These are phyloP conservation scores for Vaccinium corymbosum DNA, from an alignment of 148 eudicot genomes.

Conservation along the genomic window DNA sequence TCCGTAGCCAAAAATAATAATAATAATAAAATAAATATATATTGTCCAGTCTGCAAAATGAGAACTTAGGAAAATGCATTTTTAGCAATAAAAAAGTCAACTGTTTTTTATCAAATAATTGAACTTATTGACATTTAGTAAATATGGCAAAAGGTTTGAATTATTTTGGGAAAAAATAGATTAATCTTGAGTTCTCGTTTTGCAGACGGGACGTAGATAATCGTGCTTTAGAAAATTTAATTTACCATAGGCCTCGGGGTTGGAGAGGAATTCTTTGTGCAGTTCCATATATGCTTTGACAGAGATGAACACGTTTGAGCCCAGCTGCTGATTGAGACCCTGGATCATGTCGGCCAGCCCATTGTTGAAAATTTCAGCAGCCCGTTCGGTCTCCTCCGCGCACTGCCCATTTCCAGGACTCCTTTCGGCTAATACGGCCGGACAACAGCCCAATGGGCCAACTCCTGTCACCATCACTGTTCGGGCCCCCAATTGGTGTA, in stretches of 20 bases:
- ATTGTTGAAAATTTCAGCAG: conserved; percentile 27
- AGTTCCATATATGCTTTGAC: conserved; percentile 37
- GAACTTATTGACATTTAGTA: no score
- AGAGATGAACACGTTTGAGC: conserved; percentile 21
- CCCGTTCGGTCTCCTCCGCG: conserved; percentile 35
- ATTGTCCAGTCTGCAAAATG: no score
- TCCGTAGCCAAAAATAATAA: no score
- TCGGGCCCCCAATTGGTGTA: conserved; percentile 62
- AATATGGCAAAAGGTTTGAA: no score
- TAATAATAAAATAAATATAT: no score
- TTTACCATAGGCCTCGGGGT: conserved; percentile 60
- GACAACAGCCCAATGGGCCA: conserved; percentile 85
- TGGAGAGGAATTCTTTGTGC: conserved; percentile 43
- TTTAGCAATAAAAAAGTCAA: no score
- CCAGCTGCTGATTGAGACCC: conserved; percentile 34
- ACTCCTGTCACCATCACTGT: conserved; percentile 72
- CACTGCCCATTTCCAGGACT: conserved; percentile 46
- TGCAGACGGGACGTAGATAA: no score
- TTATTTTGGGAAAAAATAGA: no score
- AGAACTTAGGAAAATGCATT: no score
- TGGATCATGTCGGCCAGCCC: conserved; percentile 25
- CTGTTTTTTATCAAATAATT: no score
- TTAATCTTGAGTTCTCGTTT: no score
- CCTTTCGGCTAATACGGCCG: conserved; percentile 45
- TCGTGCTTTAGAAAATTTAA: neutral